Evolutionary conservation across 2,329 filamentous ascomycete genomes (phyloP).

Genomic region (Xylaria sp.): DNA sequence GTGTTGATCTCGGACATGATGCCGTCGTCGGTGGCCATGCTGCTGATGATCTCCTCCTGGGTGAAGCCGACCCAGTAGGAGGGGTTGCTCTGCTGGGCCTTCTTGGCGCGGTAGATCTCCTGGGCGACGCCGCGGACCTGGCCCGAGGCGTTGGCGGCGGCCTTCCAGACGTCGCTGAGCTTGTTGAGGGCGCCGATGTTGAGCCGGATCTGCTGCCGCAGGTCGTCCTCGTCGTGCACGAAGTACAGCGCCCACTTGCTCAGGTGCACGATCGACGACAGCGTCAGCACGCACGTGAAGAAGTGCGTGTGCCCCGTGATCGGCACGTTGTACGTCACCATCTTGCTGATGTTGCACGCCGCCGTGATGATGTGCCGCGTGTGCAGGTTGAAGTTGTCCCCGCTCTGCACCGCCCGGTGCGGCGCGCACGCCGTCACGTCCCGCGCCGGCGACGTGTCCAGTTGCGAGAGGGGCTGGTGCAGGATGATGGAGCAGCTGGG

Average conservation of each 20-base stretch:
- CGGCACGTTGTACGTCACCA: slow-evolving; percentile 73
- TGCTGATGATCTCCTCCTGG: slow-evolving; percentile 58
- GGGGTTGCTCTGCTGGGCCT: slow-evolving; percentile 55
- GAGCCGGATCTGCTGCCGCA: slow-evolving; percentile 75
- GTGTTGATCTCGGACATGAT: slow-evolving; percentile 62
- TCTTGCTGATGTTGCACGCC: slow-evolving; percentile 74
- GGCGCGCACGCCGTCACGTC: slow-evolving; percentile 69
- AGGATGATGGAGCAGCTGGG: slow-evolving; percentile 68
- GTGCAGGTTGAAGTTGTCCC: slow-evolving; percentile 64
- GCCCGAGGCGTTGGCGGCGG: slow-evolving; percentile 68
- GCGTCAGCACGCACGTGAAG: slow-evolving; percentile 78
- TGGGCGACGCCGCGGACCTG: slow-evolving; percentile 81
- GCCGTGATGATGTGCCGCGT: slow-evolving; percentile 80
- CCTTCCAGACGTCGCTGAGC: slow-evolving; percentile 71
- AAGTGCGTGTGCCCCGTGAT: slow-evolving; percentile 79
- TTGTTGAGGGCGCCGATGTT: slow-evolving; percentile 76
- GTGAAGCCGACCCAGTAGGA: slow-evolving; percentile 59
- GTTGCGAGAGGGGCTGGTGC: slow-evolving; percentile 77
- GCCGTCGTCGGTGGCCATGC: slow-evolving; percentile 58
- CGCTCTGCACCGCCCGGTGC: slow-evolving; percentile 53
- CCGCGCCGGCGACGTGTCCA: slow-evolving; percentile 63
- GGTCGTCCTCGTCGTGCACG: slow-evolving; percentile 64
- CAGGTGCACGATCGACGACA: slow-evolving; percentile 80
- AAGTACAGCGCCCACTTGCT: slow-evolving; percentile 74
- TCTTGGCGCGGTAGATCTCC: slow-evolving; percentile 67